These are phyloP conservation scores for Babesia bigemina DNA, from an alignment of 169 alveolate genomes.

Conservation along the genomic window DNA sequence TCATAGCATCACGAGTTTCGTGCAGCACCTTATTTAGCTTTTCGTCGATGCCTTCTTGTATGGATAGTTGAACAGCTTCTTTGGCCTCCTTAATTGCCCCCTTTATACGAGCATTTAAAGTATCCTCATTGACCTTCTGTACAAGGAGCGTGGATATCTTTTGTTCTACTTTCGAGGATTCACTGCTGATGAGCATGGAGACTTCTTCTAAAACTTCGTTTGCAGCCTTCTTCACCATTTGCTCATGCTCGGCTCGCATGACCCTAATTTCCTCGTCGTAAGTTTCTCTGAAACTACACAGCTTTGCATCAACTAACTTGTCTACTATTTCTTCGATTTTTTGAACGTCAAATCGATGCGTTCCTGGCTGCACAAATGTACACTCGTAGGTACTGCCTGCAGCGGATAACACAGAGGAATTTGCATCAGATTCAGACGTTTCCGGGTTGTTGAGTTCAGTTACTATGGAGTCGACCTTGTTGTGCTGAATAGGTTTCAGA, in stretches of 20 bases:
- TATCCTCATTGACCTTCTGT: slow-evolving; percentile 3
- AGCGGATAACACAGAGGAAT: background rate
- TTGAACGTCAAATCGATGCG: background rate
- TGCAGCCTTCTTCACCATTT: background rate
- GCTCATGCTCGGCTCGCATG: slow-evolving; percentile 16
- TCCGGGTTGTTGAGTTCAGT: background rate
- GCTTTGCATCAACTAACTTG: background rate
- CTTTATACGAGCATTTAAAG: slow-evolving; percentile 11
- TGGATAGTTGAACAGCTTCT: slow-evolving; percentile 6
- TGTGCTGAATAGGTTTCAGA: background rate
- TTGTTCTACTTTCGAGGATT: slow-evolving; percentile 6
- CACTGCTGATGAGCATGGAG: slow-evolving; percentile 2
- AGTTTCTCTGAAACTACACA: slow-evolving; percentile 1
- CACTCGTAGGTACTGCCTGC: slow-evolving; percentile 1
- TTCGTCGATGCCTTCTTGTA: slow-evolving; percentile 31
- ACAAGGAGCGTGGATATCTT: background rate
- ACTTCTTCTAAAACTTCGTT: slow-evolving; percentile 2
- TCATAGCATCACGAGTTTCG: background rate
- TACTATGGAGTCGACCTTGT: background rate
- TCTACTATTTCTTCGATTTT: slow-evolving; percentile 11
- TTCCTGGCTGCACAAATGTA: background rate
- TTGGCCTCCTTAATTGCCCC: slow-evolving; percentile 6
- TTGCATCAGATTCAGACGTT: background rate
- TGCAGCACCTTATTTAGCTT: background rate
- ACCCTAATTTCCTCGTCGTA: slow-evolving; percentile 3